phyloP scores from a whole-genome alignment of 2,329 filamentous ascomycete genomes.

The Ophiostoma quercus region DNA sequence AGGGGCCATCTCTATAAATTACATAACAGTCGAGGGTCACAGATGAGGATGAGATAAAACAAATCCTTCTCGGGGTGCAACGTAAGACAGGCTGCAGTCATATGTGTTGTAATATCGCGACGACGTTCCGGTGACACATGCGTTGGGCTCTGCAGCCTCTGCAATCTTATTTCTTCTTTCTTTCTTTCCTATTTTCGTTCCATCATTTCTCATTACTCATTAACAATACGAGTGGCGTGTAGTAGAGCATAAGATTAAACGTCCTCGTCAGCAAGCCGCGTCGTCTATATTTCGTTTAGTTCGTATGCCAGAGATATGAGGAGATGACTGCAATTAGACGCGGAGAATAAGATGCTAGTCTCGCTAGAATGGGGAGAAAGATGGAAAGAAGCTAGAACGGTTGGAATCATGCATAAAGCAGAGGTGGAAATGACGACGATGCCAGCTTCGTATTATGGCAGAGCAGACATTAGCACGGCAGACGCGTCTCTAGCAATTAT shows the following conservation, averaged over 20 bases:
- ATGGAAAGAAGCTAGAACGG: background rate
- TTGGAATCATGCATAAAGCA: constrained; percentile 4
- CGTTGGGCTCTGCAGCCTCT: background rate
- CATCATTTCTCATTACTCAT: background rate
- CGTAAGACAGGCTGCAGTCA: background rate
- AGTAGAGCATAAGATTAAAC: background rate
- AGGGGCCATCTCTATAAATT: too few relatives aligned
- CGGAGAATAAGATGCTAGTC: background rate
- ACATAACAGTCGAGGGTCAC: background rate
- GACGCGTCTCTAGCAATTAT: too few relatives aligned
- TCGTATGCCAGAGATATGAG: background rate
- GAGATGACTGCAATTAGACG: background rate
- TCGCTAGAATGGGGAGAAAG: too few relatives aligned
- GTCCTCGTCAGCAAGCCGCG: background rate
- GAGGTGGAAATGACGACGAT: background rate
- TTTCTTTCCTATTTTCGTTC: too few relatives aligned
- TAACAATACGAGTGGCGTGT: background rate
- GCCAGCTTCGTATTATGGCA: background rate
- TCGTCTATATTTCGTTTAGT: background rate
- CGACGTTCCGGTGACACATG: background rate
- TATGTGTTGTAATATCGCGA: background rate
- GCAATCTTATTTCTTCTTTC: background rate
- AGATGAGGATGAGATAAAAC: background rate
- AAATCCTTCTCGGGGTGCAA: background rate
- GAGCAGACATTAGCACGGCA: too few relatives aligned